Base-by-base conservation (phyloP, 495 filamentous ascomycete genomes). In the Tuber umbilicatum region DNA sequence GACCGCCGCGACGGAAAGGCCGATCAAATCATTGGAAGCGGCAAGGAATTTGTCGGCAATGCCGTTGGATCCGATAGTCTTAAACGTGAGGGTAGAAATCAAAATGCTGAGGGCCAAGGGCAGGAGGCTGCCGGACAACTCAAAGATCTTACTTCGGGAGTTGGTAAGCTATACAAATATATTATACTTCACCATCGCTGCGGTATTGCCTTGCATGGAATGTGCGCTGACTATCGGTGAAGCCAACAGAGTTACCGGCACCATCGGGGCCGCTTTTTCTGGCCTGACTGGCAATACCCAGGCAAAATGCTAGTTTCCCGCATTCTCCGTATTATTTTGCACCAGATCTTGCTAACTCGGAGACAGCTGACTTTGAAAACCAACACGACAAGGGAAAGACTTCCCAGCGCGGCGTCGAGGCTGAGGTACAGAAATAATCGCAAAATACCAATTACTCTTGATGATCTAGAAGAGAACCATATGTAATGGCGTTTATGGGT, bases 361-460 rank as follows among this genome's bases (percentile, higher is more conserved):
- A 39, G 40, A 23, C 31, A 80, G 73, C 78, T 45, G 78, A 73
- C 35, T 79, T 88, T 78, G 89, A 87, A 70, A 81, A 88, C 68
- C 86, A 90, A 82, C 94, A 97, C 79, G 94, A 96, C 81, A 84
- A 87, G 78, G 94, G 94, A 45, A 97, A 97, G 89, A 93, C 91
- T 38, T 86, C 88, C 81, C 91, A 97, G 86, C 87, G 94, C 19
- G 91, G 94, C 72, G 94, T 90, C 17, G 94, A 97, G 88, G 84
- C 85, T 38, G 94, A 97, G 82, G 88, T 97, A 73, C 83, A 89
- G 79, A 94, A 72, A 64, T 78, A 74, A 68, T 31, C 35, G 27
- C 39, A 38, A 67, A 16, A 7, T 9, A 14, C 31, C 50, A 60
- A 60, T n/a, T 50, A 23, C 47, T n/a, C 9, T 12, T 60, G 14